Evolutionary conservation across 169 alveolate species (phyloP).

Genomic region (Plasmodium reichenowi): DNA sequence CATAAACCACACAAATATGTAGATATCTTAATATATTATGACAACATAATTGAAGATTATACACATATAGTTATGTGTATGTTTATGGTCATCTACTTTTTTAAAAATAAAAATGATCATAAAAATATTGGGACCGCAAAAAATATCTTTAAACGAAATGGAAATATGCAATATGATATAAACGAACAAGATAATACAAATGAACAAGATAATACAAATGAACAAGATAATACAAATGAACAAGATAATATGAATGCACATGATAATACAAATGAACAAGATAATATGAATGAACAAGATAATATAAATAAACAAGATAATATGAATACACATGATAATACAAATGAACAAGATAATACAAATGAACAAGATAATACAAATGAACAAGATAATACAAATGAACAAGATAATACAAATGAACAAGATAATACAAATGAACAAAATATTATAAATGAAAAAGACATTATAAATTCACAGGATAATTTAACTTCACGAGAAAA

Average conservation of each 20-base stretch:
- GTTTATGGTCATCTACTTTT: slow-evolving; percentile 60
- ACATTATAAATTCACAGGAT: neutral
- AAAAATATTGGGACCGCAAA: neutral
- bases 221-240: no score
- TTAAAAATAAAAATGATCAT: slow-evolving; percentile 3
- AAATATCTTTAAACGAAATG: no score
- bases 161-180: neutral
- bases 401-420: neutral
- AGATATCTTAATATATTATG: slow-evolving; percentile 41
- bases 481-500: no score
- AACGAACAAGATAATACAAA: neutral
- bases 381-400: no score
- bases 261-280: no score
- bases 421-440: neutral
- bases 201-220: neutral
- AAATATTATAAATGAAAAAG: neutral
- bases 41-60: slow-evolving; percentile 68
- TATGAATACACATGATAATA: neutral
- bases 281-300: neutral
- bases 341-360: neutral
- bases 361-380: neutral
- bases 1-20: slow-evolving; percentile 69
- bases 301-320: neutral
- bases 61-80: slow-evolving; percentile 55
- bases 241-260: no score